Conservation (phyloP, 139 green algal species). For the Tetratostichococcus sp. region DNA sequence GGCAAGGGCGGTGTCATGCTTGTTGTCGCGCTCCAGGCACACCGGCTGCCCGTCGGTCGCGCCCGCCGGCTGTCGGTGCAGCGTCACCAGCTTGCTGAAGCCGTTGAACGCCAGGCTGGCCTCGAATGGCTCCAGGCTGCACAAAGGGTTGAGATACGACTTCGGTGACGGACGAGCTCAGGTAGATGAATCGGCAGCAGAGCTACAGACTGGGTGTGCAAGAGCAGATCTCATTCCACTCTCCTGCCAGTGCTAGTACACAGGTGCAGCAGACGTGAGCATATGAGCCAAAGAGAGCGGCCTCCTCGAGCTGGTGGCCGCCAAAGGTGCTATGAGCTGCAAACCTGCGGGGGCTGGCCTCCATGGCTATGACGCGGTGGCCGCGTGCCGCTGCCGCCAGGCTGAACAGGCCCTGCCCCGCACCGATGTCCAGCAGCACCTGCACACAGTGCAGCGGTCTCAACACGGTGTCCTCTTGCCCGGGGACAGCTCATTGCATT, state of each 20-base stretch:
- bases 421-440: conserved; percentile 72
- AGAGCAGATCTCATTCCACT: no score
- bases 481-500: no score
- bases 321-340: no score
- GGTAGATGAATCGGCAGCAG: no score
- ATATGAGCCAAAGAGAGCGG: no score
- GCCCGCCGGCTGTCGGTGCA: conserved; percentile 8
- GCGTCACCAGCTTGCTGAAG: conserved; percentile 51
- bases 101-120: conserved; percentile 61
- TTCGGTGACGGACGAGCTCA: no score
- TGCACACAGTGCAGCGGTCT: no score
- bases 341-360: conserved; percentile 32
- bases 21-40: not conserved
- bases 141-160: not conserved
- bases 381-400: conserved; percentile 70
- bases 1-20: not conserved
- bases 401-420: conserved; percentile 69
- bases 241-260: no score
- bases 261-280: no score
- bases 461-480: no score
- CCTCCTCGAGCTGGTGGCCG: no score
- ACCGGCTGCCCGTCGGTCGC: conserved; percentile 1
- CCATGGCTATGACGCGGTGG: conserved; percentile 68
- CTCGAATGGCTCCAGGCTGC: conserved; percentile 48
- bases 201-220: no score